These are phyloP conservation scores for Amaranthus tricolor DNA, from an alignment of 179 eudicot species.

Conservation along the genomic window DNA sequence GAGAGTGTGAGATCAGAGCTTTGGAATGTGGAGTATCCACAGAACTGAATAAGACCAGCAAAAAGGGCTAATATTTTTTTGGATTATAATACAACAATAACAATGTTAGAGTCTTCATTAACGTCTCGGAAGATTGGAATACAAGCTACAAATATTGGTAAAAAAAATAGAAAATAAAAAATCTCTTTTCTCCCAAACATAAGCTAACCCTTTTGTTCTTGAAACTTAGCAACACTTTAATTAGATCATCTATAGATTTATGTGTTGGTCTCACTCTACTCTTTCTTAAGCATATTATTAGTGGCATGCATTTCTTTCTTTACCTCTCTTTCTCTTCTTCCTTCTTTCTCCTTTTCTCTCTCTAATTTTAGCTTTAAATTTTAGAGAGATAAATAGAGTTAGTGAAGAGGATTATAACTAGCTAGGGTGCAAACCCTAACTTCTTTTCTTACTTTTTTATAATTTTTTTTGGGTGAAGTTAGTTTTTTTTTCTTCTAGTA, in stretches of 20 bases:
- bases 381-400: constrained; percentile 19
- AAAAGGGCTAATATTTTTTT: not conserved
- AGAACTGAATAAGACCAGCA: constrained; percentile 32
- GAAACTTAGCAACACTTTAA: constrained; percentile 23
- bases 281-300: constrained; percentile 16
- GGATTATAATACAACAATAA: not conserved
- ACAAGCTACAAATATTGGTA: constrained; percentile 3
- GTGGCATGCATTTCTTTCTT: constrained; percentile 26
- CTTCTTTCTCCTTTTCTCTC: not conserved
- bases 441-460: not conserved
- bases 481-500: not conserved
- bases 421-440: constrained; percentile 21
- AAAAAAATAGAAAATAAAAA: not conserved
- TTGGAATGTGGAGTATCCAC: constrained; percentile 33
- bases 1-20: constrained; percentile 13
- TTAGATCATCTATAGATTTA: constrained; percentile 28
- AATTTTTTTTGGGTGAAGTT: not conserved
- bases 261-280: constrained; percentile 24
- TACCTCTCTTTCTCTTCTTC: constrained; percentile 10
- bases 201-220: constrained; percentile 17
- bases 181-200: not conserved
- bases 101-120: no score
- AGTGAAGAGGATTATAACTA: constrained; percentile 11
- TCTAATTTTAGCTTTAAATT: not conserved
- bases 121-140: no score